Base-by-base conservation (phyloP, 495 filamentous ascomycete genomes). In the Podospora tetraspora region DNA sequence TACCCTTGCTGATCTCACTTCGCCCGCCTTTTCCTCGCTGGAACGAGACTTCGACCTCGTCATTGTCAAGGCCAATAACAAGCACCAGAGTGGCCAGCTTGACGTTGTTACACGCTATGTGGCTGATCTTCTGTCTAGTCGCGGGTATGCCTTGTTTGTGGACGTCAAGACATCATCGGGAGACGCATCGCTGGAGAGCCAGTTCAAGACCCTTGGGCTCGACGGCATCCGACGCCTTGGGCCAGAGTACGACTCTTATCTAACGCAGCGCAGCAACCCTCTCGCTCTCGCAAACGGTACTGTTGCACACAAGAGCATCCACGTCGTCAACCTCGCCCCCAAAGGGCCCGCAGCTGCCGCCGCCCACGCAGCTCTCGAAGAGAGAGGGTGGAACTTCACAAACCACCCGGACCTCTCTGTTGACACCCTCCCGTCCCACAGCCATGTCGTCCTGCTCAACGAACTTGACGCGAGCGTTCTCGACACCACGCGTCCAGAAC, bases 401-500 rank as follows among this genome's bases (percentile, higher is more conserved):
- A 24, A 58, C n/a, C 23, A 58, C 37, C 56, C 13, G 10, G 32
- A 11, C 22, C 27, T n/a, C 23, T 16, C 22, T 27, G 21, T 58
- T 8, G 43, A 57, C 57, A 27, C 22, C 43, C 23, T 65, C 19
- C 23, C 8, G 21, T 13, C 21, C 21, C 21, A 25, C 16, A 65
- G 56, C 23, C 56, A 24, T 10, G 27, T 77, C 23, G 22, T 79
- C 27, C 64, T 74, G 29, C 64, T 77, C 25, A 71, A 72, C 34
- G 76, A 79, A 21, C 64, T 66, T 8, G 29, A 52, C 19, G 60
- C 69, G 10, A 59, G 74, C 3, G 64, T 77, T 11, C 66, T 68
- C 30, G 66, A 61, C 4, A 57, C 29, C 21, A 59, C 73, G 19
- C 62, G 59, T 10, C 27, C 57, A 3, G 23, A 22, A 1, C 68